A percentile compares a stretch with the other conserved stretches of the same genome.
These are phyloP conservation scores for Hansenula sp. DNA, from an alignment of 1,139 yeast species.

Conservation along the genomic window DNA sequence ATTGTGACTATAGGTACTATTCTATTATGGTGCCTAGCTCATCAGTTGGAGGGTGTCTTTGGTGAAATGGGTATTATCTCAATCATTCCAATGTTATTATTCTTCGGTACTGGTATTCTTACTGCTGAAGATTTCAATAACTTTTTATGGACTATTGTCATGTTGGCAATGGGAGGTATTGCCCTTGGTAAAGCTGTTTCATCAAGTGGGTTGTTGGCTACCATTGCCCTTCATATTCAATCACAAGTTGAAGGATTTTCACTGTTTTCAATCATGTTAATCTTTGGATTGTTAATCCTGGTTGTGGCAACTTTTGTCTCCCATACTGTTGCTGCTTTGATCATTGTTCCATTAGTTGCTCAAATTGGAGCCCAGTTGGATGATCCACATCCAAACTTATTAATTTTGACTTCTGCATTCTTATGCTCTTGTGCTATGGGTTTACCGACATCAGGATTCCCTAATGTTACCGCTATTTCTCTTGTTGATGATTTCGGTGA, in stretches of 20 bases:
- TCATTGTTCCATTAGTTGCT: conserved; percentile 81
- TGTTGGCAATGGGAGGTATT: conserved; percentile 95
- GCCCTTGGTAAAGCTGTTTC: conserved; percentile 91
- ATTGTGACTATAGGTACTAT: conserved; percentile 68
- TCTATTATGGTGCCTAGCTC: conserved; percentile 80
- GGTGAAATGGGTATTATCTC: conserved; percentile 94
- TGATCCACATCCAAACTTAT: conserved; percentile 41
- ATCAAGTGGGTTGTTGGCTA: conserved; percentile 77
- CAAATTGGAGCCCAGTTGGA: conserved; percentile 78
- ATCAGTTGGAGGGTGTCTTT: conserved; percentile 59
- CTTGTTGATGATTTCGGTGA: conserved; percentile 88
- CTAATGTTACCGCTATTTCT: conserved; percentile 92
- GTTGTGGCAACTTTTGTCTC: conserved; percentile 91
- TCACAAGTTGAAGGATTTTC: conserved; percentile 54
- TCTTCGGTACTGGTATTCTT: conserved; percentile 84
- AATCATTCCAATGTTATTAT: conserved; percentile 73
- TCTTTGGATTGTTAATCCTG: conserved; percentile 75
- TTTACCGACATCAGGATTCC: conserved; percentile 94
- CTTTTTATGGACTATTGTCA: conserved; percentile 90
- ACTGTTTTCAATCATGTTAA: conserved; percentile 62
- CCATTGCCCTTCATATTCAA: conserved; percentile 72
- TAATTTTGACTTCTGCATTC: conserved; percentile 82
- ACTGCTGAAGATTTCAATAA: conserved; percentile 86
- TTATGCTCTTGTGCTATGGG: conserved; percentile 95
- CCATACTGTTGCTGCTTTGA: conserved; percentile 93